Percentiles rank a stretch among this genome's conserved stretches.
Evolutionary conservation across 2,329 filamentous ascomycete genomes (phyloP).

Genomic region (Fusarium staphyleae): DNA sequence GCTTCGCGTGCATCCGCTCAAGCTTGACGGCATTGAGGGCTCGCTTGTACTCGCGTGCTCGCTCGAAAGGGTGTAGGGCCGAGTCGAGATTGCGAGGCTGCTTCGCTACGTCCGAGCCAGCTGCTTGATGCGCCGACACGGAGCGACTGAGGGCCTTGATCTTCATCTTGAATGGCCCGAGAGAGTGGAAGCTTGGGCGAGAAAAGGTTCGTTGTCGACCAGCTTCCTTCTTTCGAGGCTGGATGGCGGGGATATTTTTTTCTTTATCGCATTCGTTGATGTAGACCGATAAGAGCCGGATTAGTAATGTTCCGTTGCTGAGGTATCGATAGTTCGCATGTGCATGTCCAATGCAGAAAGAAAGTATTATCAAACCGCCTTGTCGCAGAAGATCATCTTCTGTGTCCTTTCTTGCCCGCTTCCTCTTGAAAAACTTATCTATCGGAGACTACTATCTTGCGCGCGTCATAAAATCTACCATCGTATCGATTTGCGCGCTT

Average conservation of each 20-base stretch:
- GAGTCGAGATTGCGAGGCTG: slow-evolving; percentile 79
- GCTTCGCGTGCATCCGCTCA: slow-evolving; percentile 82
- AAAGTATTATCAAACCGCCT: slow-evolving; percentile 21
- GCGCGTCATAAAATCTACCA: not conserved
- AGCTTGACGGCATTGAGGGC: slow-evolving; percentile 83
- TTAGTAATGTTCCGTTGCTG: slow-evolving; percentile 43
- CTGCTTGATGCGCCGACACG: slow-evolving; percentile 68
- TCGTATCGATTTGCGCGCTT: slow-evolving; percentile 1
- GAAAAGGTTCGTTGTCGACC: not conserved
- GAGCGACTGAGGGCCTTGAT: slow-evolving; percentile 73
- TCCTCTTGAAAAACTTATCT: not conserved
- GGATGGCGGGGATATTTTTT: slow-evolving; percentile 43
- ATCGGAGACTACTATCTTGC: not conserved
- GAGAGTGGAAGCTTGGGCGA: not conserved
- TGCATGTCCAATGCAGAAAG: slow-evolving; percentile 26
- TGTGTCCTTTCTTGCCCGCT: slow-evolving; percentile 10
- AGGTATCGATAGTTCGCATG: slow-evolving; percentile 33
- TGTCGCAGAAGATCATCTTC: slow-evolving; percentile 36
- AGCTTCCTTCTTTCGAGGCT: slow-evolving; percentile 22
- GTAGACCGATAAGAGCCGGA: slow-evolving; percentile 43
- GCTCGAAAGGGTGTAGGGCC: slow-evolving; percentile 87
- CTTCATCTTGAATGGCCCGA: slow-evolving; percentile 53
- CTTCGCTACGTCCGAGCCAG: slow-evolving; percentile 70
- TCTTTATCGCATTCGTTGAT: slow-evolving; percentile 38
- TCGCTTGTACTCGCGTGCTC: slow-evolving; percentile 74